Percentiles rank a stretch among this genome's conserved stretches.
These are phyloP conservation scores for Lentinula sp. DNA, from an alignment of 768 basidiomycete genomes.

Conservation along the genomic window DNA sequence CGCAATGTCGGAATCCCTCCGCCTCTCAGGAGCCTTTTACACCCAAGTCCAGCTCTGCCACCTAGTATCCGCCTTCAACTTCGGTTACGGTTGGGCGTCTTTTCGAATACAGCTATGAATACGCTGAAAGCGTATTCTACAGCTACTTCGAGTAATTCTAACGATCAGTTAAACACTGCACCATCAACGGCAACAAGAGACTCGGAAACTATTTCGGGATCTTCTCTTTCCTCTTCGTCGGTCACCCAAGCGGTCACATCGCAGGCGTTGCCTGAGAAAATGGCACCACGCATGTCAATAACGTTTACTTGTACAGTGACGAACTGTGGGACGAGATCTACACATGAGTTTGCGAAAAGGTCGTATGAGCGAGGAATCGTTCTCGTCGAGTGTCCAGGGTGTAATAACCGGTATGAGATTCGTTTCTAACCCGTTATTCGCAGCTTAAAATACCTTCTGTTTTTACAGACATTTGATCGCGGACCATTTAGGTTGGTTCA, in stretches of 20 bases:
- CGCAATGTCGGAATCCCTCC: slow-evolving; percentile 39
- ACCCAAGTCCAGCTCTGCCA: slow-evolving; percentile 29
- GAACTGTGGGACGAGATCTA: slow-evolving; percentile 71
- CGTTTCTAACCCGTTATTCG: not conserved
- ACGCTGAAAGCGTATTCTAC: not conserved
- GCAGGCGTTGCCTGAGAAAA: slow-evolving; percentile 29
- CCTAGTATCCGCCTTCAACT: slow-evolving; percentile 26
- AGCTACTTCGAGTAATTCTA: slow-evolving; percentile 9
- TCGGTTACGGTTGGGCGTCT: slow-evolving; percentile 24
- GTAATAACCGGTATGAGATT: slow-evolving; percentile 64
- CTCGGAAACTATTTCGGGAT: slow-evolving; percentile 8
- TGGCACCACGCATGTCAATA: slow-evolving; percentile 63
- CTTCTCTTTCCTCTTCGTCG: slow-evolving; percentile 8
- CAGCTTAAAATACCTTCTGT: not conserved
- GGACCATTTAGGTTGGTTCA: slow-evolving; percentile 91
- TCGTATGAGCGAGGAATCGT: slow-evolving; percentile 89
- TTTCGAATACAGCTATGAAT: slow-evolving; percentile 9
- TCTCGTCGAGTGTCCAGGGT: slow-evolving; percentile 85
- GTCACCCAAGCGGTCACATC: slow-evolving; percentile 12
- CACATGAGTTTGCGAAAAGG: slow-evolving; percentile 81
- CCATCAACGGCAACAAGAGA: slow-evolving; percentile 13
- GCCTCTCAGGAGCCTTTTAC: slow-evolving; percentile 33
- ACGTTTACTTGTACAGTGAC: slow-evolving; percentile 84
- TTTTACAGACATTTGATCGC: slow-evolving; percentile 71
- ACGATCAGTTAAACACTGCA: slow-evolving; percentile 7